Evolutionary conservation across 2,329 filamentous ascomycete species (phyloP).

Genomic region (Tolypocladium ophioglossoides): DNA sequence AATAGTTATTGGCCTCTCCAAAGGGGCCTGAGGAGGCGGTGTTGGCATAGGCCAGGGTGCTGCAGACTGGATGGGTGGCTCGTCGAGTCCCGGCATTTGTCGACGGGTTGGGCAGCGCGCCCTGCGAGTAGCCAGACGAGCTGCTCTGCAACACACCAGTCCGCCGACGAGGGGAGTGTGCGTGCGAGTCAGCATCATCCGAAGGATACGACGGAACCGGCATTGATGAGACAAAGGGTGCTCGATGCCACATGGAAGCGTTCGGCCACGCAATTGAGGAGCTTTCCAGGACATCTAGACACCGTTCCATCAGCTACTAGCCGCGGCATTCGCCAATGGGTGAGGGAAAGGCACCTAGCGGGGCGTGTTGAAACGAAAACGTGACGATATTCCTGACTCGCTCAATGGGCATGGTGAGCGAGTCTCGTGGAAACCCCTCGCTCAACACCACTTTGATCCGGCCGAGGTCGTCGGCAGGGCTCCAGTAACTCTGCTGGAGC

Average conservation of each 20-base stretch:
- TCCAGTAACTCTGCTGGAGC: constrained; percentile 61
- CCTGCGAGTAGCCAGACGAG: not conserved
- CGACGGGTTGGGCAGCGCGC: not conserved
- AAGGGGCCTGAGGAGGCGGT: constrained; percentile 9
- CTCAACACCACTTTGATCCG: constrained; percentile 68
- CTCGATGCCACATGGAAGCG: constrained; percentile 53
- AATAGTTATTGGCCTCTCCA: constrained; percentile 13
- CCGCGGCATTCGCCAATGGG: not conserved
- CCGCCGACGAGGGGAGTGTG: constrained; percentile 49
- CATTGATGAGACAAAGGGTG: constrained; percentile 29
- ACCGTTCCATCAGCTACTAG: not conserved
- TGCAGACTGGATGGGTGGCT: constrained; percentile 5
- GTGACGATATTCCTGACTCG: constrained; percentile 61
- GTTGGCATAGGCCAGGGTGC: not conserved
- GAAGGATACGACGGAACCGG: constrained; percentile 28
- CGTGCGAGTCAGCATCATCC: constrained; percentile 45
- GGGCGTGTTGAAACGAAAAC: constrained; percentile 81
- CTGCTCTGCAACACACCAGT: not conserved
- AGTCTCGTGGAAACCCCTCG: constrained; percentile 55
- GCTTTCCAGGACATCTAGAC: constrained; percentile 55
- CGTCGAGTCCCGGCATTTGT: constrained; percentile 1
- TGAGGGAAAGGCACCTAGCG: constrained; percentile 45
- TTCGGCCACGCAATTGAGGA: constrained; percentile 76
- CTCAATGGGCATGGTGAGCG: constrained; percentile 44
- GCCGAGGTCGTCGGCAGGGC: constrained; percentile 57